These are phyloP conservation scores for Rhododendron molle DNA, from an alignment of 148 eudicot species.

Conservation along the genomic window DNA sequence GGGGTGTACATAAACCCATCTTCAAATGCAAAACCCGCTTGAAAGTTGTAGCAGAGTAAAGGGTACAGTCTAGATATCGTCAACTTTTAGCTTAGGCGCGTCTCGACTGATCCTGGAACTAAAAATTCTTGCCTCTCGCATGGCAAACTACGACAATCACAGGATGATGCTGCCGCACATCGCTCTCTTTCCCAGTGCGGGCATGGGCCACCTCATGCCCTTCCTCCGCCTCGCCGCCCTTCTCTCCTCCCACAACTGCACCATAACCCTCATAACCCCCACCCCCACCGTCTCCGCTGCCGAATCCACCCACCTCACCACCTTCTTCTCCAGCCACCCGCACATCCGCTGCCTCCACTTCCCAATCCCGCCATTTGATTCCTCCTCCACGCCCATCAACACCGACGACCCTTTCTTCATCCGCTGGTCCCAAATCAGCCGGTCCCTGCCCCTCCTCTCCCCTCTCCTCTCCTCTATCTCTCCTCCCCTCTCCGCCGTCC, in stretches of 20 bases:
- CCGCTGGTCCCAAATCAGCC: neutral
- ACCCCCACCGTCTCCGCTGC: slow-evolving; percentile 42
- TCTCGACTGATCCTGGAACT: too few species aligned
- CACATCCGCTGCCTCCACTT: slow-evolving; percentile 23
- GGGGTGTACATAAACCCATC: neutral
- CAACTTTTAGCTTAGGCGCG: too few species aligned
- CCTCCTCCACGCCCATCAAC: slow-evolving; percentile 11
- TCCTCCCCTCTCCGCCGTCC: slow-evolving; percentile 37
- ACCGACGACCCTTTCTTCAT: slow-evolving; percentile 35
- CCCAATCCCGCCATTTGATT: slow-evolving; percentile 16
- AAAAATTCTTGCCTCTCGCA: neutral
- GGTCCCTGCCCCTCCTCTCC: neutral
- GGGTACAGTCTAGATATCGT: too few species aligned
- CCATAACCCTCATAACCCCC: slow-evolving; percentile 29
- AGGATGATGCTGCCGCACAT: slow-evolving; percentile 27
- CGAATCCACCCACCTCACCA: slow-evolving; percentile 29
- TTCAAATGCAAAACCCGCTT: neutral
- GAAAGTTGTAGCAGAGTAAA: neutral
- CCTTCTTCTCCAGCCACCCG: slow-evolving; percentile 25
- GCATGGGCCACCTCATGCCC: slow-evolving; percentile 70
- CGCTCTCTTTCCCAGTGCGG: slow-evolving; percentile 53
- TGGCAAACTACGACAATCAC: neutral
- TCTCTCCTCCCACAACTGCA: slow-evolving; percentile 27
- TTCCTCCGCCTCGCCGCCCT: slow-evolving; percentile 57
- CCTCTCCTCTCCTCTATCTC: slow-evolving; percentile 11